Conservation (phyloP, 495 filamentous ascomycete genomes). For the Podospora sp. region DNA sequence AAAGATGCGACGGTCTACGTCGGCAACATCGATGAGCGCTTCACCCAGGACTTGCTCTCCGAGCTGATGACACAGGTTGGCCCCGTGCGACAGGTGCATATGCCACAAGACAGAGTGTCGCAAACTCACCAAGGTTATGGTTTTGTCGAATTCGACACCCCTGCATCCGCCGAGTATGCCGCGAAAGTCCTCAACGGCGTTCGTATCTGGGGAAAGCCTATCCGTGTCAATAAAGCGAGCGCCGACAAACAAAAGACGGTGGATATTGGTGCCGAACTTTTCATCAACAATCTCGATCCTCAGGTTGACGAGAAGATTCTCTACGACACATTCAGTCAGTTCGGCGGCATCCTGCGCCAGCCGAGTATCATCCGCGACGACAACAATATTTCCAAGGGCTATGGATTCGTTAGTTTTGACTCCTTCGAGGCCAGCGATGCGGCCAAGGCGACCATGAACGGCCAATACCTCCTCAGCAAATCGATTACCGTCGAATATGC, state of each 20-base stretch:
- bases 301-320: slow-evolving; percentile 95
- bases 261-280: slow-evolving; percentile 95
- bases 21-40: slow-evolving; percentile 96
- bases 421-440: slow-evolving; percentile 94
- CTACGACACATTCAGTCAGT: slow-evolving; percentile 96
- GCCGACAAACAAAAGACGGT: slow-evolving; percentile 97
- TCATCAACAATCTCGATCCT: slow-evolving; percentile 92
- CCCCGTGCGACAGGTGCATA: slow-evolving; percentile 93
- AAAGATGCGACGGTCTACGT: slow-evolving; percentile 99
- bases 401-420: slow-evolving; percentile 93
- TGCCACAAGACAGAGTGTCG: slow-evolving; percentile 96
- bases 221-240: slow-evolving; percentile 87
- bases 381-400: slow-evolving; percentile 87
- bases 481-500: slow-evolving; percentile 95
- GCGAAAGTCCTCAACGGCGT: slow-evolving; percentile 96
- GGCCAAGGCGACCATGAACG: slow-evolving; percentile 90
- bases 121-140: slow-evolving; percentile 97
- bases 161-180: slow-evolving; percentile 96
- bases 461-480: slow-evolving; percentile 96
- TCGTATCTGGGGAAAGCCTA: slow-evolving; percentile 88
- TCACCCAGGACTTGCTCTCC: slow-evolving; percentile 87
- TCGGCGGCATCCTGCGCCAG: slow-evolving; percentile 78
- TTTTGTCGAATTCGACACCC: slow-evolving; percentile 96
- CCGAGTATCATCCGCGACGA: slow-evolving; percentile 97
- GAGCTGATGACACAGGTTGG: slow-evolving; percentile 98